Evolutionary conservation across 2,329 filamentous ascomycete species (phyloP).

Genomic region (Botrytis porri): DNA sequence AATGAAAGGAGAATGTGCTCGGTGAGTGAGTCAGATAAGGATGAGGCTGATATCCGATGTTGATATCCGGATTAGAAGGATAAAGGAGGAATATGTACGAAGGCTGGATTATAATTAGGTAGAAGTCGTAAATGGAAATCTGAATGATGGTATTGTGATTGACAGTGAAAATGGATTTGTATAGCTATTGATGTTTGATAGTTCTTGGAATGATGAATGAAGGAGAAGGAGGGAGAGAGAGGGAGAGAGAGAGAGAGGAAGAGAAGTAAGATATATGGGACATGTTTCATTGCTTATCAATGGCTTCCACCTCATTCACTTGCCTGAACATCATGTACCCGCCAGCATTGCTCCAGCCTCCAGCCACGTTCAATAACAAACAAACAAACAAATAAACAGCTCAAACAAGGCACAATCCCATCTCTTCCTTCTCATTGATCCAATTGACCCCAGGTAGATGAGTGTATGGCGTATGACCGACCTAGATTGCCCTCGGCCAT

Average conservation of each 20-base stretch:
- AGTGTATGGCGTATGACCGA: background rate
- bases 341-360: conserved; percentile 5
- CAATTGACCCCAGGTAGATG: background rate
- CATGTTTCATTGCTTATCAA: conserved; percentile 11
- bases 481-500: background rate
- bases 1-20: background rate
- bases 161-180: background rate
- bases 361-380: background rate
- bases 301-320: background rate
- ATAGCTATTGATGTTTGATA: background rate
- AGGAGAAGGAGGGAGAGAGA: background rate
- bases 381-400: background rate
- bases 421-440: background rate
- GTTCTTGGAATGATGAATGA: background rate
- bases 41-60: conserved; percentile 5
- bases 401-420: background rate
- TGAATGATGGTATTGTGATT: background rate
- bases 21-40: conserved; percentile 12
- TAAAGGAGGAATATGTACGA: background rate
- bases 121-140: background rate
- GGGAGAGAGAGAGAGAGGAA: background rate
- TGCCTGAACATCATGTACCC: background rate
- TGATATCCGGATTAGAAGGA: conserved; percentile 8
- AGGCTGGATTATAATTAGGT: conserved; percentile 9
- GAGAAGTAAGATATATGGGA: background rate